Conservation (phyloP, 495 filamentous ascomycete genomes). For the Lindgomyces ingoldianus region DNA sequence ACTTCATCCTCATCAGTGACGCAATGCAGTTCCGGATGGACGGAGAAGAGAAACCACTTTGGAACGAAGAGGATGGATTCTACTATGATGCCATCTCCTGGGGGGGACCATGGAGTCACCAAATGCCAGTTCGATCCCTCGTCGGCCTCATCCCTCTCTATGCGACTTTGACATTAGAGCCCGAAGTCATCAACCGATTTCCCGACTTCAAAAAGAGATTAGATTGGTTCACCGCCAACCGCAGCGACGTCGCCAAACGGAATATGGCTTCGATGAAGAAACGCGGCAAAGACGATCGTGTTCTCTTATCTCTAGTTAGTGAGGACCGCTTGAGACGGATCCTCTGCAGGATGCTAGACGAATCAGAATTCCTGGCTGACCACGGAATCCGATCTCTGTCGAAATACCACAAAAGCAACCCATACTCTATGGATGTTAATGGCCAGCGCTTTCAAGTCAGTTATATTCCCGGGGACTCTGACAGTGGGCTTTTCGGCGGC, state of each 20-base stretch:
- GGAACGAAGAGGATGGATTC: constrained; percentile 93
- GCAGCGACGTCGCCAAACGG: constrained; percentile 78
- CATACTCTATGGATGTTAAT: constrained; percentile 94
- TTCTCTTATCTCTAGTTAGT: constrained; percentile 84
- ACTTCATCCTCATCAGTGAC: constrained; percentile 96
- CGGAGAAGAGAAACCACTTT: constrained; percentile 78
- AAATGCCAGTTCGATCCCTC: constrained; percentile 85
- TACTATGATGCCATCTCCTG: constrained; percentile 98
- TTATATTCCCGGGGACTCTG: constrained; percentile 91
- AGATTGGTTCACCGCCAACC: constrained; percentile 89
- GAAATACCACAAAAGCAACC: constrained; percentile 86
- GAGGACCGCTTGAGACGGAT: constrained; percentile 85
- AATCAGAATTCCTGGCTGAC: constrained; percentile 86
- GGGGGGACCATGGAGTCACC: constrained; percentile 88
- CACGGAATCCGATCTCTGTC: constrained; percentile 92
- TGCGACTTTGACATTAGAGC: constrained; percentile 87
- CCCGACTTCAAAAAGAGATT: constrained; percentile 91
- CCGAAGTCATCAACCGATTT: constrained; percentile 86
- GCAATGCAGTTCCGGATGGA: constrained; percentile 90
- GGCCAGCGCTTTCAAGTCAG: constrained; percentile 83
- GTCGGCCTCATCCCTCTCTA: constrained; percentile 93
- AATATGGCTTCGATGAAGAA: constrained; percentile 89
- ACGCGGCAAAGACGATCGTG: constrained; percentile 83
- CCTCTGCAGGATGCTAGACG: constrained; percentile 86
- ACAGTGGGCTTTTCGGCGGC: constrained; percentile 89